Conservation (phyloP, 208 protist species). For the Baffinella frigidus region DNA sequence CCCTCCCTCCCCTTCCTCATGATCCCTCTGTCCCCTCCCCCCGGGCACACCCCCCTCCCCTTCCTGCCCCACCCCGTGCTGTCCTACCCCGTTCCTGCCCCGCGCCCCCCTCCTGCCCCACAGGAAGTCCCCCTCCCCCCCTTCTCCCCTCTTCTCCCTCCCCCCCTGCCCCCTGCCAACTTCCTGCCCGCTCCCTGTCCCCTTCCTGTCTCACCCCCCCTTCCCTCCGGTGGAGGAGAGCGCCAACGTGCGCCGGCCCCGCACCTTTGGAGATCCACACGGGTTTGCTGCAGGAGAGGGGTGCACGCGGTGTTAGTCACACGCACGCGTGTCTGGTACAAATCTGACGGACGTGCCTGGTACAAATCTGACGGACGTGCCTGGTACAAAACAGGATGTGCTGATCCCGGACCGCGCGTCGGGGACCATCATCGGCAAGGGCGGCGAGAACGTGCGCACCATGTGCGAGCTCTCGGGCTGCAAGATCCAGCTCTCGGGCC, state of each 20-base stretch:
- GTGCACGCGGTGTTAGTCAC: too few relatives aligned
- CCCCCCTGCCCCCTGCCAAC: too few relatives aligned
- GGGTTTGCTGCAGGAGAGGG: too few relatives aligned
- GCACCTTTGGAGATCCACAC: too few relatives aligned
- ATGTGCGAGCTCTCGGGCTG: background rate
- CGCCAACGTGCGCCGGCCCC: background rate
- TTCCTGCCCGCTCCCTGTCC: too few relatives aligned
- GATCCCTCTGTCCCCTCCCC: background rate
- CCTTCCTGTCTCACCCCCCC: too few relatives aligned
- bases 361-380: too few relatives aligned
- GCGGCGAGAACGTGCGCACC: conserved; percentile 24
- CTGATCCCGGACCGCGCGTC: background rate
- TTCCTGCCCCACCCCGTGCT: too few relatives aligned
- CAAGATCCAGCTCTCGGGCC: conserved; percentile 61
- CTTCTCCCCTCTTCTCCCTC: background rate
- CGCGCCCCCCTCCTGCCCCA: background rate
- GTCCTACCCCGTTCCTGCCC: too few relatives aligned
- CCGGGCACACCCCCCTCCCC: background rate
- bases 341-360: too few relatives aligned
- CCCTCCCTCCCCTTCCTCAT: background rate
- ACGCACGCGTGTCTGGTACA: too few relatives aligned
- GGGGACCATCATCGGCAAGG: conserved; percentile 20
- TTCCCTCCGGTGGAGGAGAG: background rate
- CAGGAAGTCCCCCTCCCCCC: background rate
- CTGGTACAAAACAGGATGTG: too few relatives aligned